A percentile compares a stretch with the other conserved stretches of the same genome.
Evolutionary conservation across 768 basidiomycete species (phyloP).

Genomic region (Leccinellum rugosiceps): DNA sequence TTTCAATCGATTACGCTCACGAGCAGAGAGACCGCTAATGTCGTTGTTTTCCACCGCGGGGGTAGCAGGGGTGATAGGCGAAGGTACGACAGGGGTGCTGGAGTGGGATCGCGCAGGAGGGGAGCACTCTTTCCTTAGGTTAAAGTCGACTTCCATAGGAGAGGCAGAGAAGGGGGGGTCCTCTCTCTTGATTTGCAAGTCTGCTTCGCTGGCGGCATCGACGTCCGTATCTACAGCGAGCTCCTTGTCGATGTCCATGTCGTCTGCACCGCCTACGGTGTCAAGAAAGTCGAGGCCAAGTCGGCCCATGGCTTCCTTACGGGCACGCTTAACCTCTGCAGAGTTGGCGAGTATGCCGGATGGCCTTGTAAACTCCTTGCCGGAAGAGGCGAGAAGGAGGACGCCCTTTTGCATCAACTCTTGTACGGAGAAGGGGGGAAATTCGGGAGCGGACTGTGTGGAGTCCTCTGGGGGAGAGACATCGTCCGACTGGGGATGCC

Average conservation of each 20-base stretch:
- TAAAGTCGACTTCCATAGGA: slow-evolving; percentile 45
- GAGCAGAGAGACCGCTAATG: slow-evolving; percentile 67
- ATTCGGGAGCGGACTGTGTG: slow-evolving; percentile 46
- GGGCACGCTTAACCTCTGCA: slow-evolving; percentile 80
- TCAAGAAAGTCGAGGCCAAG: slow-evolving; percentile 87
- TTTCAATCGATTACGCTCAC: slow-evolving; percentile 92
- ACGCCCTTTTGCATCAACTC: slow-evolving; percentile 74
- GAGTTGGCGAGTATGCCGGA: slow-evolving; percentile 67
- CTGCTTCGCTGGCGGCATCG: slow-evolving; percentile 44
- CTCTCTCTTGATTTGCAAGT: slow-evolving; percentile 38
- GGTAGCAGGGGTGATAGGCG: slow-evolving; percentile 44
- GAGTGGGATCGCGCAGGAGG: slow-evolving; percentile 43
- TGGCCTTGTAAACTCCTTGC: slow-evolving; percentile 85
- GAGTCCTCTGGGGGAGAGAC: slow-evolving; percentile 26
- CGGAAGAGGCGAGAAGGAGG: slow-evolving; percentile 86
- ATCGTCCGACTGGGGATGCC: slow-evolving; percentile 44
- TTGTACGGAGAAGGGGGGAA: slow-evolving; percentile 71
- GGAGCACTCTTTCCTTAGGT: slow-evolving; percentile 39
- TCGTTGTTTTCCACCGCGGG: slow-evolving; percentile 41
- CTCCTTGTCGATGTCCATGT: slow-evolving; percentile 85
- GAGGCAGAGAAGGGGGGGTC: slow-evolving; percentile 34
- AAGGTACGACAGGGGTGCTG: slow-evolving; percentile 43
- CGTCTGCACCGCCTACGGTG: slow-evolving; percentile 63
- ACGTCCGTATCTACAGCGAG: slow-evolving; percentile 56
- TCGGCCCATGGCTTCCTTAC: slow-evolving; percentile 84